Evolutionary conservation across 768 basidiomycete genomes (phyloP), one percentile per base, ranked within the genome.

Genomic region (Mycena albidolilacea): DNA sequence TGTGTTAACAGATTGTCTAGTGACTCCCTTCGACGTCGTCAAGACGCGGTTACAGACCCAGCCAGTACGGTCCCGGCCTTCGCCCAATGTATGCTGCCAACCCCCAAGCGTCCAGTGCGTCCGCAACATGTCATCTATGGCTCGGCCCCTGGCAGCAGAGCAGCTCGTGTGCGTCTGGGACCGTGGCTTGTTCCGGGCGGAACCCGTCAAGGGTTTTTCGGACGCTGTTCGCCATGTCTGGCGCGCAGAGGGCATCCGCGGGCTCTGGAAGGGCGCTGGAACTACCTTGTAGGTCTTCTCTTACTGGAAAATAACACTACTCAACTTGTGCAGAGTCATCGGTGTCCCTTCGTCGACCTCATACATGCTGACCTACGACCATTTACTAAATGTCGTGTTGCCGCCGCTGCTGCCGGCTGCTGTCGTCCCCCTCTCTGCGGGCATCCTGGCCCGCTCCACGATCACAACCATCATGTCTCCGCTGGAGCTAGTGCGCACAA

Each of bases 21-120:
- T 99, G 98, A 99, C 97, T 3, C 98, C 98, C 4, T 99, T 99
- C 81, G 98, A 99, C 83, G 96, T 99, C 67, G 89, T 99, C 76
- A 99, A 99, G 82, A 99, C 97, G 14, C 91, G 98, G 38, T 85
- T 99, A 19, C 98, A 99, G 81, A 99, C 98, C 0, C 96, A 95
- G 80, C 92, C 92, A n/a, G 84, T 81, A 73, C 85, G 81, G 69
- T 87, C 89, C 68, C 86, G 85, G 69, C 86, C 88, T 63, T 87
- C 90, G 12, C 81, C 82, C 44, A 87, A 87, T 79, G 85, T 85
- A 73, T 95, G 95, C 79, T 95, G 93, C 82, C 94, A 94, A 81
- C 90, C 92, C 64, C 81, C 86, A 50, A 84, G 86, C 61, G 80
- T 85, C 68, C 81, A 83, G 14, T 94, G 93, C 80, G 89, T 93